phyloP scores from a whole-genome alignment of 495 filamentous ascomycete genomes.

The Emericellopsis terricola region DNA sequence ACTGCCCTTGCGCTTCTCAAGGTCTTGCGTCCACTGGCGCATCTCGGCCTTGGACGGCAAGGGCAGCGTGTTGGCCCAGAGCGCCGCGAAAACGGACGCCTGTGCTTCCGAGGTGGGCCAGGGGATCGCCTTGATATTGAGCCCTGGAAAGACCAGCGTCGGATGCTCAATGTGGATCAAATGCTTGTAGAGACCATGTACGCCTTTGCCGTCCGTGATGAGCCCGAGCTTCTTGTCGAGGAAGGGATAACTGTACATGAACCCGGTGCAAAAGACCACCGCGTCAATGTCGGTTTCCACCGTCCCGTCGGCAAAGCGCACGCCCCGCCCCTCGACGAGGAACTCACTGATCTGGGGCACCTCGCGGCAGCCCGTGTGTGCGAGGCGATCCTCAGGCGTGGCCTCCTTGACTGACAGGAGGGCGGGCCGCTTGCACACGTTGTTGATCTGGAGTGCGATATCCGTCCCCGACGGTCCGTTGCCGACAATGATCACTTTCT shows the following conservation, averaged over 20 bases:
- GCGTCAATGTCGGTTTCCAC: slow-evolving; percentile 44
- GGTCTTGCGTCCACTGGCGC: slow-evolving; percentile 34
- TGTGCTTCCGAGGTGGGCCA: slow-evolving; percentile 71
- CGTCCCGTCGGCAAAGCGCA: slow-evolving; percentile 20
- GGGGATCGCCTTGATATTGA: slow-evolving; percentile 67
- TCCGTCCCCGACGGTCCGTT: slow-evolving; percentile 66
- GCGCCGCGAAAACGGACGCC: slow-evolving; percentile 53
- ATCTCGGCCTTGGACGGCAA: slow-evolving; percentile 48
- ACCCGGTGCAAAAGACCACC: slow-evolving; percentile 59
- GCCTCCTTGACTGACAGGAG: slow-evolving; percentile 22
- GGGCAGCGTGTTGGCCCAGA: slow-evolving; percentile 48
- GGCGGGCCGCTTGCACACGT: slow-evolving; percentile 19
- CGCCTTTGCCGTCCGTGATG: slow-evolving; percentile 48
- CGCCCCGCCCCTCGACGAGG: slow-evolving; percentile 13
- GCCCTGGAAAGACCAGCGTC: slow-evolving; percentile 57
- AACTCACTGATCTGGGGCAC: slow-evolving; percentile 24
- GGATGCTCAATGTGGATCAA: slow-evolving; percentile 59
- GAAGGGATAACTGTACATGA: slow-evolving; percentile 55
- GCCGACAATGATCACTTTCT: slow-evolving; percentile 51
- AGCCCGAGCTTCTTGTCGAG: slow-evolving; percentile 38
- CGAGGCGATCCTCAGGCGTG: slow-evolving; percentile 12
- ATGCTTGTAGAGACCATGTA: slow-evolving; percentile 54
- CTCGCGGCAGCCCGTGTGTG: slow-evolving; percentile 15
- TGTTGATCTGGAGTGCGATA: slow-evolving; percentile 56
- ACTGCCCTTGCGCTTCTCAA: slow-evolving; percentile 13